Evolutionary conservation across 768 basidiomycete genomes (phyloP).

Genomic region (Naganishia vishniacii): DNA sequence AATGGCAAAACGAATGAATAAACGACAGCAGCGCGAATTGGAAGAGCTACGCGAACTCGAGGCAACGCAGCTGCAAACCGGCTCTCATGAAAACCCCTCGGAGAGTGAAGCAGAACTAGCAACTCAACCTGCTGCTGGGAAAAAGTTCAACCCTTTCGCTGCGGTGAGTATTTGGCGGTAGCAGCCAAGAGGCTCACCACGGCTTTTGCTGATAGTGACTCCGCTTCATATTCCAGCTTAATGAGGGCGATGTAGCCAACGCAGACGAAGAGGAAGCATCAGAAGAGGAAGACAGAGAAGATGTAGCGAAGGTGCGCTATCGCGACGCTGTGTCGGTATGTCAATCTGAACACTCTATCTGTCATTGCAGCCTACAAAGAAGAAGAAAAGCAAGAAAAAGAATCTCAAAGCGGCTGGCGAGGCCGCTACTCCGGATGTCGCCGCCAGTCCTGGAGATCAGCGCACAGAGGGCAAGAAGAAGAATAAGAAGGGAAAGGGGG

Average conservation of each 20-base stretch:
- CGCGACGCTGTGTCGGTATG: too few relatives aligned
- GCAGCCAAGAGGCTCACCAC: too few relatives aligned
- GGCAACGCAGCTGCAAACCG: conserved; percentile 5
- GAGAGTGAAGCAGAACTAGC: conserved; percentile 20
- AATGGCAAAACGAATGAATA: conserved; percentile 55
- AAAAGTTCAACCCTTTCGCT: conserved; percentile 41
- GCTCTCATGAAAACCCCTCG: neutral
- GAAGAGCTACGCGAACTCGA: conserved; percentile 65
- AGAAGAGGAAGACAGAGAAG: conserved; percentile 30
- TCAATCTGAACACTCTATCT: neutral
- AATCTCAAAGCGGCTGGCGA: conserved; percentile 64
- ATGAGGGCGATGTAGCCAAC: conserved; percentile 29
- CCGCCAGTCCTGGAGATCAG: conserved; percentile 41
- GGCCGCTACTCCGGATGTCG: conserved; percentile 54
- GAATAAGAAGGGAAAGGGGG: conserved; percentile 44
- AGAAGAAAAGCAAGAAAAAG: conserved; percentile 65
- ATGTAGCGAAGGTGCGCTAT: conserved; percentile 31
- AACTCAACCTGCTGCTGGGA: conserved; percentile 11
- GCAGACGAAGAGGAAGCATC: conserved; percentile 36
- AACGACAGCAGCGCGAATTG: conserved; percentile 77
- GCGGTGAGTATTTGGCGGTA: conserved; percentile 34
- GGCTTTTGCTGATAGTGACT: neutral
- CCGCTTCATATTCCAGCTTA: conserved; percentile 11
- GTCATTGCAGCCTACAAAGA: conserved; percentile 24
- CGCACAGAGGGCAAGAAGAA: conserved; percentile 53